Evolutionary conservation across 352 stramenopile species (phyloP), one percentile per base, ranked within the genome.

Genomic region (Elongisporangium senticosum): DNA sequence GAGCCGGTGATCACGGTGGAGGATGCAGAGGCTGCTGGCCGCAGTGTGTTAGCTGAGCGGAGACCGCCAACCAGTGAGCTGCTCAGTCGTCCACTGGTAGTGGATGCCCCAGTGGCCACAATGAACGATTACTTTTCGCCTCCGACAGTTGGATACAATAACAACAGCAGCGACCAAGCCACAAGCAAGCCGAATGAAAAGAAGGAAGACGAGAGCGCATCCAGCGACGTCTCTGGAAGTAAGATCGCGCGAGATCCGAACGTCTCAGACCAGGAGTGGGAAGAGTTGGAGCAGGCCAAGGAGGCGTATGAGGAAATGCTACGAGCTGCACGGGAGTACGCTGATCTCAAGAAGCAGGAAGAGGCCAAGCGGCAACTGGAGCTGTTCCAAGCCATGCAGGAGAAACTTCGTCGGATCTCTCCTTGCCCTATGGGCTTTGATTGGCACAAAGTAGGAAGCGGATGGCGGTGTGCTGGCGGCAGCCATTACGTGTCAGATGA

Each of bases 401-500:
- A 87, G 55, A 83, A 83, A 43, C 72, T 96, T 10, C 80, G 75
- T 23, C 71, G 56, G 0, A 62, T 96, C 15, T 75, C 72, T 54
- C 72, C 74, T 20, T 96, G 89, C 24, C 82, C 80, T 3, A 62
- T 59, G 10, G 87, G 86, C 0, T 96, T 67, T 33, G 58, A 75
- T 3, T 96, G 89, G 86, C 67, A 68, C 22, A 75, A 89, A 24
- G 56, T 64, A 5, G 72, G 73, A 3, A 53, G 55, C 10, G 86
- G 86, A 5, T 97, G 86, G 87, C 77, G 89, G 5, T 96, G 89
- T 50, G 68, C 47, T n/a, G 89, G 72, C 23, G 89, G 89, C 11
- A 77, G 65, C 14, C 87, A 96, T 61, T 88, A 73, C 33, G 83
- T 93, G 4, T 89, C 77, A 47, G 73, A 93, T 56, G 77, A 65